Base-by-base conservation (phyloP, 73 alveolate species). In the Paramecium caudatum region DNA sequence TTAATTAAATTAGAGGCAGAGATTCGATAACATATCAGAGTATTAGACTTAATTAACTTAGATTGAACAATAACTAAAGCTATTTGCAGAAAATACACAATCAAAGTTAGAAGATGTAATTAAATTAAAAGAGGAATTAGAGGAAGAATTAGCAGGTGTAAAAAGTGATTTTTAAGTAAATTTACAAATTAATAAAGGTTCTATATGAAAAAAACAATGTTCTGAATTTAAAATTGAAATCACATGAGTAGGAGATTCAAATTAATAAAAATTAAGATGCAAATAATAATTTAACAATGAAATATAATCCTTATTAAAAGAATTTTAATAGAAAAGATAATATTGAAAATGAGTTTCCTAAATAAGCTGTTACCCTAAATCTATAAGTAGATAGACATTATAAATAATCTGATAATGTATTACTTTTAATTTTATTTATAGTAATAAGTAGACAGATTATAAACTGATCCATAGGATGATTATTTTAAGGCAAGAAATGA, bases 391-490 rank as follows among this genome's bases (percentile, higher is more conserved):
- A 74, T 74, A 74, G 43, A 39, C 43, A n/a, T 12, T 32, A n/a
- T n/a, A n/a, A n/a, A n/a, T n/a, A n/a, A n/a, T 68, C 25, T 27
- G 50, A 37, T 8, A 9, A 30, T 68, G 50, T 68, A 68, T 13
- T n/a, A 32, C 19, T 68, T 68, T 37, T 4, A 5, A 68, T 68
- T 10, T 8, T 27, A 12, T 55, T 27, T 27, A 15, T 21, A 55
- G 80, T 5, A 55, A n/a, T n/a, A n/a, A n/a, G n/a, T n/a, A 27
- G 88, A 74, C 9, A 74, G 88, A 43, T 5, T 74, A 1, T 17
- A 39, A 43, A 74, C 88, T 74, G 88, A 74, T 27, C 88, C 88
- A 74, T 45, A 39, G 9, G 88, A 74, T 30, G 65, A 74, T 41
- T 43, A 74, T 43, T 37, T 27, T 74, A 74, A 74, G 32, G 33